A percentile compares a stretch with the other conserved stretches of the same genome.
These are phyloP conservation scores for Kwoniella sp. DNA, from an alignment of 768 basidiomycete species.

Conservation along the genomic window DNA sequence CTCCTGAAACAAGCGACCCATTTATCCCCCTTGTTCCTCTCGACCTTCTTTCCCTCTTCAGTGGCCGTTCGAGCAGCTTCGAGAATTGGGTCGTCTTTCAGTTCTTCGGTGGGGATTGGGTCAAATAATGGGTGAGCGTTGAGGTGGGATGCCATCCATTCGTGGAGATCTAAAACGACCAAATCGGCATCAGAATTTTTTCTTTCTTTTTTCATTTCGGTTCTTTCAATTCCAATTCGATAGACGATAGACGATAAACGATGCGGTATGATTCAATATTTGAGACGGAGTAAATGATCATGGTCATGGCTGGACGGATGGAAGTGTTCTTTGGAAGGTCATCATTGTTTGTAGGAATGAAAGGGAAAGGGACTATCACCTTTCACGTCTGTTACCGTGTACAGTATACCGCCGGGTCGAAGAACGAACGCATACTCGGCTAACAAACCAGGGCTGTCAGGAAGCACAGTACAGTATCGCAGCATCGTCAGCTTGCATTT, in stretches of 20 bases:
- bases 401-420: conserved; percentile 88
- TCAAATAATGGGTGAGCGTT: conserved; percentile 84
- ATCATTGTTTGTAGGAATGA: too few species aligned
- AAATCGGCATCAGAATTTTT: too few species aligned
- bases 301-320: too few species aligned
- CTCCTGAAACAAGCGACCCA: conserved; percentile 89
- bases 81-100: conserved; percentile 57
- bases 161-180: conserved; percentile 70
- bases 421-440: conserved; percentile 97
- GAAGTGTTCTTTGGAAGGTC: too few species aligned
- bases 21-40: conserved; percentile 84
- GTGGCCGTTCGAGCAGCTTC: conserved; percentile 70
- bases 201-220: too few species aligned
- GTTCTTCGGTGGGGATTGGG: conserved; percentile 69
- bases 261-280: too few species aligned
- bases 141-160: conserved; percentile 94
- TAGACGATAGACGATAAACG: too few species aligned
- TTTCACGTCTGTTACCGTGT: conserved; percentile 95
- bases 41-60: conserved; percentile 96
- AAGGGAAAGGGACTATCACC: conserved; percentile 38
- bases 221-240: too few species aligned
- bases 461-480: too few species aligned
- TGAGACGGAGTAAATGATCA: too few species aligned
- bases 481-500: too few species aligned
- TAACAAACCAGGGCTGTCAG: conserved; percentile 76